Evolutionary conservation across 1,284 basidiomycete species (phyloP).

Genomic region (Pterulicium gracile): DNA sequence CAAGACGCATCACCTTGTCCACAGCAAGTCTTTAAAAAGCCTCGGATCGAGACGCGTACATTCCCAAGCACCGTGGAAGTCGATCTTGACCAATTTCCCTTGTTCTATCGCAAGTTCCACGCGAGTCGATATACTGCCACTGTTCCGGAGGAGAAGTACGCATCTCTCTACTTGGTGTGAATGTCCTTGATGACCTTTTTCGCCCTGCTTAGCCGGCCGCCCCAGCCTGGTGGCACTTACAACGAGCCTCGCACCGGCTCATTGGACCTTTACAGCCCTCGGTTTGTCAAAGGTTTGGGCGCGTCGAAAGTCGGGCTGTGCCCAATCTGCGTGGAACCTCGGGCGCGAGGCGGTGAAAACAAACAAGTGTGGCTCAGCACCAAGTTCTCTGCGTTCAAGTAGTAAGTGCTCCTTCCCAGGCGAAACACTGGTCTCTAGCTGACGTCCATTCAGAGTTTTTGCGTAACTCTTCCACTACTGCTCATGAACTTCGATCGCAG

Average conservation of each 20-base stretch:
- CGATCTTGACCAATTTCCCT: slow-evolving; percentile 31
- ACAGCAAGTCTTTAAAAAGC: neutral
- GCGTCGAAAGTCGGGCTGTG: slow-evolving; percentile 64
- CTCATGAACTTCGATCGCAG: slow-evolving; percentile 21
- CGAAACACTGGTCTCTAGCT: neutral
- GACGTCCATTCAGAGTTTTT: no score
- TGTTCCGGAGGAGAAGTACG: slow-evolving; percentile 18
- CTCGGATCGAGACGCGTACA: slow-evolving; percentile 21
- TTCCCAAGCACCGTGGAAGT: slow-evolving; percentile 37
- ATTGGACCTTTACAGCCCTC: slow-evolving; percentile 67
- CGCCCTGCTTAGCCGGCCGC: slow-evolving; percentile 19
- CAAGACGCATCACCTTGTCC: neutral
- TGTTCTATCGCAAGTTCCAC: slow-evolving; percentile 59
- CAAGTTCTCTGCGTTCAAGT: slow-evolving; percentile 79
- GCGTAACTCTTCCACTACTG: slow-evolving; percentile 5
- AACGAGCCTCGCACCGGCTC: slow-evolving; percentile 39
- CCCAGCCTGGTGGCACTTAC: slow-evolving; percentile 37
- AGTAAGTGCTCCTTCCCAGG: slow-evolving; percentile 24
- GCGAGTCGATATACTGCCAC: slow-evolving; percentile 38
- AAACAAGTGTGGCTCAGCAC: slow-evolving; percentile 60
- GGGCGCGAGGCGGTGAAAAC: slow-evolving; percentile 50
- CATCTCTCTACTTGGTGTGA: slow-evolving; percentile 1
- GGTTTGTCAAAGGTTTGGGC: slow-evolving; percentile 65
- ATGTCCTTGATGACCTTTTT: slow-evolving; percentile 22
- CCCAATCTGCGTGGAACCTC: slow-evolving; percentile 61